Conservation (phyloP, 2,329 filamentous ascomycete species). For the Hypoxylon sp. region DNA sequence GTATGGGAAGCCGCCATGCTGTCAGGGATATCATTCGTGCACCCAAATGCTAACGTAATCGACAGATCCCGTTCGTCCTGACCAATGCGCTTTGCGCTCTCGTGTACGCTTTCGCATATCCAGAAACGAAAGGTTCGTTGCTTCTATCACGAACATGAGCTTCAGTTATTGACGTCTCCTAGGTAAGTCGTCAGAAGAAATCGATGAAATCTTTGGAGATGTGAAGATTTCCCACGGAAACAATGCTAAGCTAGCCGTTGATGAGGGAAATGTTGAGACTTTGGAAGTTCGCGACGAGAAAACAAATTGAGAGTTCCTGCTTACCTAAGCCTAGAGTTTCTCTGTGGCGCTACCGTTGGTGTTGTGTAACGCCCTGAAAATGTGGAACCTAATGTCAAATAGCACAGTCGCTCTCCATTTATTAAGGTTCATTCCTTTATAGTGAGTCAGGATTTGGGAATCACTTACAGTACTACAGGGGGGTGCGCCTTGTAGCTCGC, state of each 20-base stretch:
- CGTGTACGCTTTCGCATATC: constrained; percentile 55
- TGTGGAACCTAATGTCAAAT: no score
- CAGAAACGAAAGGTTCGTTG: constrained; percentile 55
- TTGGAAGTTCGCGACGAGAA: constrained; percentile 18
- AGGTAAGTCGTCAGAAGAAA: constrained; percentile 59
- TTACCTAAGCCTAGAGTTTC: no score
- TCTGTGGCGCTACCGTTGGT: no score
- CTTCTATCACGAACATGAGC: no score
- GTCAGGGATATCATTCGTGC: constrained; percentile 58
- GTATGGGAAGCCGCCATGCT: constrained; percentile 60
- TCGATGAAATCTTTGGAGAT: constrained; percentile 58
- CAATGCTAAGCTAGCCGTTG: constrained; percentile 10
- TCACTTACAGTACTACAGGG: background rate
- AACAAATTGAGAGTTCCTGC: no score
- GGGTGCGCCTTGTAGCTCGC: no score
- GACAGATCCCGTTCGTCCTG: constrained; percentile 56
- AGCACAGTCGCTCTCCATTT: no score
- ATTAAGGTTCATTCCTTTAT: no score
- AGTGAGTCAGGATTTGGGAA: no score
- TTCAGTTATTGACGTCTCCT: constrained; percentile 16
- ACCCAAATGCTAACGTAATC: background rate
- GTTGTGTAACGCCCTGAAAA: no score
- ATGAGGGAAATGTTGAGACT: constrained; percentile 26
- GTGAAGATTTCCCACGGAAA: constrained; percentile 45
- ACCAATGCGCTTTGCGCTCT: constrained; percentile 56